Base-by-base conservation (phyloP, 192 early-diverging fungal genomes). In the Paraglomus occultum region DNA sequence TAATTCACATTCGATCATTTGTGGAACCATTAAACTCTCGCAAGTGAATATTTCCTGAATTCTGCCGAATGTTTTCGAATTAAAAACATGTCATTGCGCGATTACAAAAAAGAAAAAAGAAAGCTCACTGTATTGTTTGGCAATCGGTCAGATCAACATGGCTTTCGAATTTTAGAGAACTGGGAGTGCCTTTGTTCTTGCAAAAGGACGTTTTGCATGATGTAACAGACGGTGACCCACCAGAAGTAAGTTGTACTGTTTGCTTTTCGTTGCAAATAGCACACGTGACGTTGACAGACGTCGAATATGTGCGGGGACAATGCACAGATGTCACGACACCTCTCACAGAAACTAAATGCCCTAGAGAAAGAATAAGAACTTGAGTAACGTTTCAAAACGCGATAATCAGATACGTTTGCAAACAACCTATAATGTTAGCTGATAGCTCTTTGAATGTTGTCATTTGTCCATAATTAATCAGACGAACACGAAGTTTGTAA, bases 281-380 rank as follows among this genome's bases (percentile, higher is more conserved):
- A 65, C 92, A 94, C 5, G 43, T 73, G 71, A 91, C 93, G 17
- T 84, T 61, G 55, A 91, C 80, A 72, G 87, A 80, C 6, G 77
- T 78, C 51, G 91, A 71, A 20, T 90, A 65, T 22, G 90, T 88
- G 60, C 87, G 91, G 53, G 92, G 82, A 20, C 85, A 80, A 59
- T 91, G 89, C 1, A 88, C 85, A 42, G 90, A 84, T n/a, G 92
- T 90, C 6, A 94, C 87, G 0, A 90, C 90, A 63, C 92, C 92
- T n/a, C 87, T 80, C 5, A 93, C 79, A 38, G 80, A 83, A 20
- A 94, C 83, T 23, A 90, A 80, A 54, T 82, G 73, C 3, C 85
- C 88, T 87, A 69, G 31, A 31, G 31, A 31, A 31, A n/a, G 31
- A 3, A 31, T 3, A 31, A 31, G 31, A 31, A 31, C 1, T 31